Evolutionary conservation across 371 early-diverging fungal species (phyloP).

Genomic region (Mucor piriformis): DNA sequence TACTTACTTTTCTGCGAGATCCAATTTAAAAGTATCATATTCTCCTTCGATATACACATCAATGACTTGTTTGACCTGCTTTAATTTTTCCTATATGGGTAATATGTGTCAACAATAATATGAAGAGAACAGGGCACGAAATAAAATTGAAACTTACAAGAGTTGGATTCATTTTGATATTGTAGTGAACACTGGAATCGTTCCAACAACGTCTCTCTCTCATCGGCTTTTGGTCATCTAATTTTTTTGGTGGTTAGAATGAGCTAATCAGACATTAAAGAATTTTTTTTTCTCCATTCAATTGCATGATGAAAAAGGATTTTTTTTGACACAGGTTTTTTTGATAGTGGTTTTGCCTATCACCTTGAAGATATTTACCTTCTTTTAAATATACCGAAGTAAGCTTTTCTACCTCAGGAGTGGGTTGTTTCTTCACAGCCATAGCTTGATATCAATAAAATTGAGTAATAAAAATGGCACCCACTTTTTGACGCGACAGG

Average conservation of each 20-base stretch:
- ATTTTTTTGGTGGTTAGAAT: conserved; percentile 1
- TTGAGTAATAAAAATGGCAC: not conserved
- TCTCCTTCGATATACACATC: conserved; percentile 20
- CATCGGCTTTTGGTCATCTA: conserved; percentile 13
- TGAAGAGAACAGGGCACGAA: not conserved
- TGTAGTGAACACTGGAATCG: conserved; percentile 7
- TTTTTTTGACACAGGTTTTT: not conserved
- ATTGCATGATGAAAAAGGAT: conserved; percentile 3
- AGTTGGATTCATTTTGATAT: conserved; percentile 7
- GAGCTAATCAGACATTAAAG: conserved; percentile 22
- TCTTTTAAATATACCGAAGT: conserved; percentile 47
- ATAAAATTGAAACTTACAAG: conserved; percentile 13
- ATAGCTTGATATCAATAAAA: not conserved
- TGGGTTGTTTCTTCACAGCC: conserved; percentile 29
- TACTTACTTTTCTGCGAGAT: conserved; percentile 30
- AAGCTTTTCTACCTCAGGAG: conserved; percentile 41
- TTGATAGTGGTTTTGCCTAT: not conserved
- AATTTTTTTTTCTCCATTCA: not conserved
- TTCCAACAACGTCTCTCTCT: conserved; percentile 5
- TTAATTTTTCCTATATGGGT: conserved; percentile 11
- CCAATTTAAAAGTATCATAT: conserved; percentile 20
- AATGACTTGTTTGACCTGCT: conserved; percentile 8
- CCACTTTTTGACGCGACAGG: not conserved
- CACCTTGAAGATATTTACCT: conserved; percentile 25
- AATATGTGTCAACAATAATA: not conserved